Evolutionary conservation across 129 eudicot genomes (phyloP).

Genomic region (Arctium lappa): DNA sequence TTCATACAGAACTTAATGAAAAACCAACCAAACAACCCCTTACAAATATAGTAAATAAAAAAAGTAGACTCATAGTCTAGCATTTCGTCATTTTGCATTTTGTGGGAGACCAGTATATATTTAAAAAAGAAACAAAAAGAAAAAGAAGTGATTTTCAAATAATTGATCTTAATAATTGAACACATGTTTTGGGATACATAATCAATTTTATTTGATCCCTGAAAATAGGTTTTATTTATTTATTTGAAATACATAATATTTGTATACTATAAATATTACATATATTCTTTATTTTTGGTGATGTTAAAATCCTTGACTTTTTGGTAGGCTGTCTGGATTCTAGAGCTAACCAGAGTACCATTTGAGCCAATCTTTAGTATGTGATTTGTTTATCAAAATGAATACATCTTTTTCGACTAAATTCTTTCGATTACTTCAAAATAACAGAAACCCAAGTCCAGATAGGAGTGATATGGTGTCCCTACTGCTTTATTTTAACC

Average conservation of each 20-base stretch:
- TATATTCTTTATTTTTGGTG: background rate
- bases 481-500: background rate
- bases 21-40: background rate
- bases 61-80: background rate
- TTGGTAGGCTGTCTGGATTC: too few species aligned
- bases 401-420: background rate
- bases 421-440: background rate
- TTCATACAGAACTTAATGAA: too few species aligned
- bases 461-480: background rate
- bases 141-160: background rate
- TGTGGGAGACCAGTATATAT: slow-evolving; percentile 5
- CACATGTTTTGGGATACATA: slow-evolving; percentile 5
- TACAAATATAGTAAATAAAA: background rate
- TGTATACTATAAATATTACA: background rate
- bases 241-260: background rate
- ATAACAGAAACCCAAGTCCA: background rate
- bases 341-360: background rate
- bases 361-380: background rate
- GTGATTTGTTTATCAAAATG: background rate
- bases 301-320: too few species aligned
- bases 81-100: slow-evolving; percentile 5
- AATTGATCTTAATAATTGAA: slow-evolving; percentile 3
- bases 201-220: background rate
- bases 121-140: background rate
- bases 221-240: background rate